Conservation (phyloP, 208 protist species). For the Angomonas deanei region DNA sequence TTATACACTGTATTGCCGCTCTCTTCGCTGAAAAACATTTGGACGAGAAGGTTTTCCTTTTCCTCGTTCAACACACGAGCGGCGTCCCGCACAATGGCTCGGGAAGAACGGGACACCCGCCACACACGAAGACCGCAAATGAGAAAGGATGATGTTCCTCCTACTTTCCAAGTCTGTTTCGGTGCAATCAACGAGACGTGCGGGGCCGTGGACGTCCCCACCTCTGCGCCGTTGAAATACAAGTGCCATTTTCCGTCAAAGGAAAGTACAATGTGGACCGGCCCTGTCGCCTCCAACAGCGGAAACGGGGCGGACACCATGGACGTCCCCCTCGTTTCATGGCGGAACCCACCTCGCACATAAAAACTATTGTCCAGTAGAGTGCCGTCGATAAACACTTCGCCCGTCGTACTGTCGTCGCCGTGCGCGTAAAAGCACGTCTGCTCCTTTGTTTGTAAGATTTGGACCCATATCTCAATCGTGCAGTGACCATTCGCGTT, state of each 20-base stretch:
- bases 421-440: constrained; percentile 87
- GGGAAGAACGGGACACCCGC: constrained; percentile 39
- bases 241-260: constrained; percentile 88
- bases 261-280: constrained; percentile 76
- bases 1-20: constrained; percentile 85
- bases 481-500: constrained; percentile 73
- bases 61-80: constrained; percentile 49
- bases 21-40: constrained; percentile 80
- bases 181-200: constrained; percentile 72
- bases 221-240: constrained; percentile 71
- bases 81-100: constrained; percentile 76
- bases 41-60: constrained; percentile 67
- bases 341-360: constrained; percentile 82
- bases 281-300: constrained; percentile 45
- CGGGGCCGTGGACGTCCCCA: constrained; percentile 44
- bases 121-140: constrained; percentile 83
- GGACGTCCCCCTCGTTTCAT: constrained; percentile 75
- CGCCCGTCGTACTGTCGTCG: constrained; percentile 77
- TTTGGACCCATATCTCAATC: constrained; percentile 81
- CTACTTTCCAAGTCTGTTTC: constrained; percentile 74
- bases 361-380: constrained; percentile 71
- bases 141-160: constrained; percentile 64
- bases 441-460: constrained; percentile 70
- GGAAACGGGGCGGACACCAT: constrained; percentile 67
- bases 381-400: constrained; percentile 86